Evolutionary conservation across 805 yeast genomes (phyloP).

Genomic region (Ogataea ganodermae): DNA sequence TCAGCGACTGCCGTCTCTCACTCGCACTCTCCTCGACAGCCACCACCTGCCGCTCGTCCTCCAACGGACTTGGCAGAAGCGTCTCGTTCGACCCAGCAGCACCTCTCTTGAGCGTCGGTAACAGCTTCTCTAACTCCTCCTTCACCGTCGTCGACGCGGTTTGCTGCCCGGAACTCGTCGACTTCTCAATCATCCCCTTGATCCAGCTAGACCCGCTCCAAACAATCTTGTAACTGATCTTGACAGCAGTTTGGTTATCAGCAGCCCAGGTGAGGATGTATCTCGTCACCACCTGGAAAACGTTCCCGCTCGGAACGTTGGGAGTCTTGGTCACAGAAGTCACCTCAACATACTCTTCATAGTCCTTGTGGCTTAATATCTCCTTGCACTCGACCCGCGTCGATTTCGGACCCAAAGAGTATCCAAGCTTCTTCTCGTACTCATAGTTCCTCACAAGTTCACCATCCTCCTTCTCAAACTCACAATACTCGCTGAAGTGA

Average conservation of each 20-base stretch:
- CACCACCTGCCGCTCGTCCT: not conserved
- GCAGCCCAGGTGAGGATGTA: conserved; percentile 76
- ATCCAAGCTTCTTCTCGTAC: conserved; percentile 75
- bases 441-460: conserved; percentile 53
- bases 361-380: conserved; percentile 55
- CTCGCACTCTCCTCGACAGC: not conserved
- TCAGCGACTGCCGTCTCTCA: not conserved
- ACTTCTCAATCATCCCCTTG: conserved; percentile 83
- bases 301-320: conserved; percentile 89
- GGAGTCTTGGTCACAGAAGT: conserved; percentile 76
- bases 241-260: conserved; percentile 58
- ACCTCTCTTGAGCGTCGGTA: conserved; percentile 17
- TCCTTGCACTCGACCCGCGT: conserved; percentile 69
- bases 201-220: conserved; percentile 96
- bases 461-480: conserved; percentile 41
- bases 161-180: conserved; percentile 78
- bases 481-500: conserved; percentile 42
- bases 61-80: conserved; percentile 2
- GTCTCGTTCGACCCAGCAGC: not conserved
- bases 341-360: conserved; percentile 56
- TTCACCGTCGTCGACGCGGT: conserved; percentile 51
- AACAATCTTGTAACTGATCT: conserved; percentile 70
- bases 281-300: conserved; percentile 74
- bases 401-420: conserved; percentile 89
- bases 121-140: conserved; percentile 23